A percentile compares a stretch with the other conserved stretches of the same genome.
phyloP scores from a whole-genome alignment of 768 basidiomycete genomes.

The Russula earlei region DNA sequence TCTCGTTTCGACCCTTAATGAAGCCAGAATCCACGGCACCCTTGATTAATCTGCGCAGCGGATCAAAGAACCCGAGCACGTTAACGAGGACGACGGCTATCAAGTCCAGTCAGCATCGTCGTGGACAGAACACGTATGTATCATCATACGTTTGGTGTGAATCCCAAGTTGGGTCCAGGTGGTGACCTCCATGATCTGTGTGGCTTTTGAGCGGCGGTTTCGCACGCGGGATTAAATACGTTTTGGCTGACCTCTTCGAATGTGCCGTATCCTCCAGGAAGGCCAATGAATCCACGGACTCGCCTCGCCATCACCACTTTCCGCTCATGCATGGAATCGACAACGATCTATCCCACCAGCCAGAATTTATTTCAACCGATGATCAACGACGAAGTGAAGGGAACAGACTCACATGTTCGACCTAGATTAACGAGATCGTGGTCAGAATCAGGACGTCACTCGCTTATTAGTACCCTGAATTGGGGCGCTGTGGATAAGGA shows the following conservation, averaged over 20 bases:
- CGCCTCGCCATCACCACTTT: conserved; percentile 87
- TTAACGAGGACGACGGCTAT: conserved; percentile 82
- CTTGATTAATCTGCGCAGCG: conserved; percentile 67
- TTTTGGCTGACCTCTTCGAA: conserved; percentile 71
- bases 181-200: conserved; percentile 76
- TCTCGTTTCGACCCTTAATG: conserved; percentile 52
- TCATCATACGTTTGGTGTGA: conserved; percentile 63
- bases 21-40: conserved; percentile 63
- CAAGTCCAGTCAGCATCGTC: not conserved
- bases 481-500: too few species aligned
- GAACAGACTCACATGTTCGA: not conserved
- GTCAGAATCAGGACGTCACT: not conserved
- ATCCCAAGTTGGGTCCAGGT: conserved; percentile 94
- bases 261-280: conserved; percentile 93
- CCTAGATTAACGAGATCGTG: not conserved
- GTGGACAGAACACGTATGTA: not conserved
- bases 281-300: conserved; percentile 69
- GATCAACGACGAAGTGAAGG: not conserved
- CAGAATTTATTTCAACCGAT: not conserved
- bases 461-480: too few species aligned
- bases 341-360: conserved; percentile 43
- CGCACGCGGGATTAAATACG: not conserved
- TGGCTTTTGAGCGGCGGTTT: not conserved
- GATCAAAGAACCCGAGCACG: conserved; percentile 73
- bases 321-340: conserved; percentile 79